Evolutionary conservation across 1,284 basidiomycete genomes (phyloP), one percentile per base, ranked within the genome.

Genomic region (Moesziomyces aphidis): DNA sequence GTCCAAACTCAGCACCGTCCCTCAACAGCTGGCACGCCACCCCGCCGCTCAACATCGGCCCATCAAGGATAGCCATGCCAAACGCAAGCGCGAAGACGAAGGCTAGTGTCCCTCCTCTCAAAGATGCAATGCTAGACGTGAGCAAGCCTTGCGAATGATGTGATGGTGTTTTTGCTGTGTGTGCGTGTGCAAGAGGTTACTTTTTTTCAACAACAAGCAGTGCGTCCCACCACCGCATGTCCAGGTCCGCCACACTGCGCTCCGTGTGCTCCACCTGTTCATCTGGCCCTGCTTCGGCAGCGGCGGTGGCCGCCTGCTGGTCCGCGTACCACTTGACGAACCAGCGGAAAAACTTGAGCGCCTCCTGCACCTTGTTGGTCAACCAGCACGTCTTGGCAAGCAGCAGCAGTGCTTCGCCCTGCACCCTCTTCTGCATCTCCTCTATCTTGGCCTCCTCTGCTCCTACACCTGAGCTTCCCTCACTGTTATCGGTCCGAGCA

Each of bases 1-100:
- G 61, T 73, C 66, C 43, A 81, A 78, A 23, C 49, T 84, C 26
- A 80, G 78, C 31, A 62, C 48, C 9, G 68, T 83, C 3, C 72
- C 78, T 0, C 26, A 53, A 6, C 72, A 77, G 57, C 57, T 84
- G 23, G 81, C 79, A 2, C 42, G 75, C 23, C 82, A 83, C 61
- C 80, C 83, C 0, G 77, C 80, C 1, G 78, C 82, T 6, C 76
- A 77, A 56, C 59, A 69, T 23, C 61, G 61, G 21, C 71, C 65
- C n/a, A 34, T 68, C 26, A 61, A 54, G 39, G 64, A 73, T 45
- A 53, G 4, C 10, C 43, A n/a, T 5, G 60, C 50, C 1, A 75
- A 75, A 49, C 43, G 73, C 19, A 75, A 75, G 26, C 36, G 72
- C 8, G 72, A 70, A 9, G 72, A 75, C 26, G 67, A 75, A 47